Evolutionary conservation across 169 alveolate species (phyloP).

Genomic region (Cryptosporidium parvum): DNA sequence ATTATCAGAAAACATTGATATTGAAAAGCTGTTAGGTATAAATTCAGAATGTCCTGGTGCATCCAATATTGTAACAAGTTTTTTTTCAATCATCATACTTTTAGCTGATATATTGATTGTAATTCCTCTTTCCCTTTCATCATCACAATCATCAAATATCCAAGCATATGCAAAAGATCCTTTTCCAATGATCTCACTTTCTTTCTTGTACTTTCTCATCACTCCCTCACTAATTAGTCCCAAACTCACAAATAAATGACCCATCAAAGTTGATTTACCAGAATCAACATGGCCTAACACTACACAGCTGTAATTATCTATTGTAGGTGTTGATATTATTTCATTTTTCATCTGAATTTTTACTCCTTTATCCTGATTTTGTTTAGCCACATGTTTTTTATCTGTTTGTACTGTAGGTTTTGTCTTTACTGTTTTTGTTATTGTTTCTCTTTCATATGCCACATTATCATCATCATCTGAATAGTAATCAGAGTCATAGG

Average conservation of each 20-base stretch:
- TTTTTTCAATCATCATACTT: slow-evolving; percentile 80
- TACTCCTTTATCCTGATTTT: neutral
- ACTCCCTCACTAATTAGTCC: slow-evolving; percentile 88
- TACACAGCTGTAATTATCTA: slow-evolving; percentile 82
- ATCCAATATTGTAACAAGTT: slow-evolving; percentile 89
- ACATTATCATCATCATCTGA: neutral
- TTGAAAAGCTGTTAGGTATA: slow-evolving; percentile 93
- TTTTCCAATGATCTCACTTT: slow-evolving; percentile 82
- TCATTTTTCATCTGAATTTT: neutral
- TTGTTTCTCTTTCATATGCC: too few species aligned
- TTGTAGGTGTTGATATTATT: neutral
- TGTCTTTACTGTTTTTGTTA: neutral
- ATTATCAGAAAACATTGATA: slow-evolving; percentile 79
- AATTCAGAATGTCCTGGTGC: slow-evolving; percentile 97
- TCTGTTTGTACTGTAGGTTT: neutral
- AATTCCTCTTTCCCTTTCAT: slow-evolving; percentile 89
- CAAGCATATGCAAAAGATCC: slow-evolving; percentile 85
- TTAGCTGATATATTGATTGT: slow-evolving; percentile 89
- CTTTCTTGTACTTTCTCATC: slow-evolving; percentile 84
- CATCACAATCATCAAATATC: slow-evolving; percentile 87
- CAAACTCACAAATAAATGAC: slow-evolving; percentile 85
- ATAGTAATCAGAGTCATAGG: slow-evolving; percentile 1
- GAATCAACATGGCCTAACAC: slow-evolving; percentile 96
- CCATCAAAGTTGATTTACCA: slow-evolving; percentile 95
- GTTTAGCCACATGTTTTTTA: neutral